Evolutionary conservation across 257 asterid species (phyloP), one percentile per base, ranked within the genome.

Genomic region (Mentha longifolia): DNA sequence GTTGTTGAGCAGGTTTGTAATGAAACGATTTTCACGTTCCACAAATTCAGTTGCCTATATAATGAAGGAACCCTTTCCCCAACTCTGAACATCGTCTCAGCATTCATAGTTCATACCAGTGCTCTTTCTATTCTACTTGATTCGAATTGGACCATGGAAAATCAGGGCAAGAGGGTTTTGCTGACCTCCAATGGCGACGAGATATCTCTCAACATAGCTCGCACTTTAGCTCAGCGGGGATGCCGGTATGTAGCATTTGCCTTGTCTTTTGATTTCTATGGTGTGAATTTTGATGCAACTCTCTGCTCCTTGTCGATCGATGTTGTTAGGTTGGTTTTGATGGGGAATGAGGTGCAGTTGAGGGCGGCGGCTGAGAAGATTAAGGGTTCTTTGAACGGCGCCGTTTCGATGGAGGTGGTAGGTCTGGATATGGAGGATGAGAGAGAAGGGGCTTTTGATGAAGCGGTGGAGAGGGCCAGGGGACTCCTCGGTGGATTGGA

Each of bases 111-210:
- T 5, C 1, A 28, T 28, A 1, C 39, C 8, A 7, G 9, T 35
- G 54, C 54, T 15, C 8, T 47, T 22, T 47, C 54, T 15, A 15
- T 47, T 15, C 3, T 16, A 17, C 11, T 50, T 51, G 60, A 28
- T 11, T 42, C 14, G 54, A 46, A 61, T 54, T 33, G 14, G 6
- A 6, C 28, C 50, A 87, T 85, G 90, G 89, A 68, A 35, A 76
- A 65, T 61, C 76, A 83, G 31, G 82, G 79, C 14, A 92, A 90
- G 86, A 88, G 78, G 61, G 95, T 93, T 67, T 70, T 91, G 83
- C 92, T 93, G n/a, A 86, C 96, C 71, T 91, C 96, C 74, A 85
- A 72, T 68, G 97, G 90, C 73, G 98, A 93, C 54, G 81, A 84
- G 57, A 80, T 93, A 20, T 93, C 95, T 60, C 63, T 80, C 70